Evolutionary conservation across 441 rosid genomes (phyloP), one percentile per base, ranked within the genome.

Genomic region (Viola pubescens): DNA sequence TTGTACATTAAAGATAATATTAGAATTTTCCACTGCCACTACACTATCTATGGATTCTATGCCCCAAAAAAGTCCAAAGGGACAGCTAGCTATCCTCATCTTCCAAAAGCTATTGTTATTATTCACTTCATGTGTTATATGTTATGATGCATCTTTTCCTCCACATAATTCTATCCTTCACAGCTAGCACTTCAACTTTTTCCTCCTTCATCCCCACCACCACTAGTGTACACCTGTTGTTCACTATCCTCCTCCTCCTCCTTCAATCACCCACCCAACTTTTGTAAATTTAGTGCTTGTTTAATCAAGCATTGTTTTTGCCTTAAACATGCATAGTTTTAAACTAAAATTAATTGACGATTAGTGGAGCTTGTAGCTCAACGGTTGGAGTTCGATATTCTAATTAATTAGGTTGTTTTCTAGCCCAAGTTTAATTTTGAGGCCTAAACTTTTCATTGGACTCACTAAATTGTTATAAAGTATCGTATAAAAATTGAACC

Each of bases 141-240:
- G 34, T 26, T 26, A 2, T 26, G 26, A 26, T 26, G 34, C 34
- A 26, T 26, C 34, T 5, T 43, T 53, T 54, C 56, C 54, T 53
- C 72, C 70, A 57, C 68, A 51, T 60, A 44, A 40, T 46, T 66
- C 63, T 8, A 19, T 49, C 52, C 57, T 16, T 13, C 6, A 63
- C 73, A 79, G 75, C 74, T 70, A 43, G 57, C 76, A 71, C 60
- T 61, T 19, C n/a, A 61, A 42, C 61, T 56, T 73, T 67, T 60
- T 56, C 48, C 34, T 11, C n/a, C 10, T 26, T n/a, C 34, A 26
- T 26, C 54, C 44, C 55, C 54, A 10, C 55, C 64, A 49, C 47
- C 9, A 39, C 34, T 7, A 9, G 26, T 40, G 34, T 43, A 12
- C 48, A 1, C 8, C 48, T 49, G 16, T 50, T 55, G 62, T 67